Evolutionary conservation across 305 asterid genomes (phyloP).

Genomic region (Petunia hybrid): DNA sequence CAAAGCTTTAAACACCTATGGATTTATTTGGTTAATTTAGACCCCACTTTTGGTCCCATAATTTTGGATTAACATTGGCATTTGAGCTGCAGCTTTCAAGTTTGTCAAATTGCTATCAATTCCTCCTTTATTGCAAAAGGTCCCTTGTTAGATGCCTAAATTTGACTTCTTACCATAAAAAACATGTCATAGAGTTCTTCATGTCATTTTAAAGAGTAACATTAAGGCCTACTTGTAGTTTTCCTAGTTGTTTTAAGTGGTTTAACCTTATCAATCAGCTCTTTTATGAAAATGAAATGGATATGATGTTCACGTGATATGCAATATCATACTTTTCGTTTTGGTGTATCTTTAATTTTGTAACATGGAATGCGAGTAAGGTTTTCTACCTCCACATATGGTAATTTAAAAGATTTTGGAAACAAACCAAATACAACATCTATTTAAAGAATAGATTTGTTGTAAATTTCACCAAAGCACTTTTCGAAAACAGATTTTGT

Average conservation of each 20-base stretch:
- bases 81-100: neutral
- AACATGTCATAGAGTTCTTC: neutral
- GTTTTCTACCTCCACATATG: too few relatives aligned
- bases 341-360: neutral
- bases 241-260: conserved; percentile 3
- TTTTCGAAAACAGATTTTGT: too few relatives aligned
- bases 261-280: neutral
- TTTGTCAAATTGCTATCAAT: conserved; percentile 28
- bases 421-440: too few relatives aligned
- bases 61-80: conserved; percentile 20
- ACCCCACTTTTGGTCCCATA: conserved; percentile 7
- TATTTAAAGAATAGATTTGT: too few relatives aligned
- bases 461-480: too few relatives aligned
- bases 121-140: conserved; percentile 4
- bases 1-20: neutral
- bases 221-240: conserved; percentile 17
- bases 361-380: too few relatives aligned
- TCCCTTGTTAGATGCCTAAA: neutral
- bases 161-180: conserved; percentile 27
- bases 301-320: conserved; percentile 1
- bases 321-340: neutral
- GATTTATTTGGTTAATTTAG: neutral
- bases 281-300: neutral
- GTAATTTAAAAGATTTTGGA: too few relatives aligned
- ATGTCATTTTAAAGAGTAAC: conserved; percentile 29